A percentile compares a stretch with the other conserved stretches of the same genome.
These are phyloP conservation scores for Leccinum pseudoinsigne DNA, from an alignment of 1,284 basidiomycete genomes.

Conservation along the genomic window DNA sequence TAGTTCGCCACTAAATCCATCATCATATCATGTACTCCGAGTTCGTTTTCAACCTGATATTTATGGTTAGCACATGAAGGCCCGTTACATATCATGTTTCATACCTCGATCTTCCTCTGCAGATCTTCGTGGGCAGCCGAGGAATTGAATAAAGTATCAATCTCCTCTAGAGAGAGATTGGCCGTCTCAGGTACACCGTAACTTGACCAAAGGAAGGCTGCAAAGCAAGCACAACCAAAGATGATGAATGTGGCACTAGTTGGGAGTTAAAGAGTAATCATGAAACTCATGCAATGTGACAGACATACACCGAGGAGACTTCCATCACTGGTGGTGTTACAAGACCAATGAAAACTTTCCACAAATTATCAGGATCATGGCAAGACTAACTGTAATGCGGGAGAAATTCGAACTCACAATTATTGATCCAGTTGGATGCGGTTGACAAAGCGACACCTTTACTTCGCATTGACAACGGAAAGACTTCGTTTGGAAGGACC, in stretches of 20 bases:
- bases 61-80: slow-evolving; percentile 10
- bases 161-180: slow-evolving; percentile 72
- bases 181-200: slow-evolving; percentile 75
- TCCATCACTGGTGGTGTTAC: slow-evolving; percentile 75
- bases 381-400: not conserved
- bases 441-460: slow-evolving; percentile 85
- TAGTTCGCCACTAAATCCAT: slow-evolving; percentile 13
- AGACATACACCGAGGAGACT: slow-evolving; percentile 52
- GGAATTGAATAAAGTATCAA: slow-evolving; percentile 66
- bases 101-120: slow-evolving; percentile 22
- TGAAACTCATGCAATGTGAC: not conserved
- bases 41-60: slow-evolving; percentile 38
- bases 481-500: slow-evolving; percentile 82
- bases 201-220: slow-evolving; percentile 68
- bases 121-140: slow-evolving; percentile 56
- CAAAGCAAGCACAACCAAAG: slow-evolving; percentile 64
- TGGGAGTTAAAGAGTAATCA: not conserved
- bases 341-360: slow-evolving; percentile 74
- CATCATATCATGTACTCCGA: slow-evolving; percentile 39
- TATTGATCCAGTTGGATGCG: slow-evolving; percentile 82
- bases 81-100: not conserved
- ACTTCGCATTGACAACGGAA: slow-evolving; percentile 83
- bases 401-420: slow-evolving; percentile 49
- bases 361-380: slow-evolving; percentile 14
- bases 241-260: slow-evolving; percentile 65